Evolutionary conservation across 441 rosid genomes (phyloP).

Genomic region (Dalechampia spathulata): DNA sequence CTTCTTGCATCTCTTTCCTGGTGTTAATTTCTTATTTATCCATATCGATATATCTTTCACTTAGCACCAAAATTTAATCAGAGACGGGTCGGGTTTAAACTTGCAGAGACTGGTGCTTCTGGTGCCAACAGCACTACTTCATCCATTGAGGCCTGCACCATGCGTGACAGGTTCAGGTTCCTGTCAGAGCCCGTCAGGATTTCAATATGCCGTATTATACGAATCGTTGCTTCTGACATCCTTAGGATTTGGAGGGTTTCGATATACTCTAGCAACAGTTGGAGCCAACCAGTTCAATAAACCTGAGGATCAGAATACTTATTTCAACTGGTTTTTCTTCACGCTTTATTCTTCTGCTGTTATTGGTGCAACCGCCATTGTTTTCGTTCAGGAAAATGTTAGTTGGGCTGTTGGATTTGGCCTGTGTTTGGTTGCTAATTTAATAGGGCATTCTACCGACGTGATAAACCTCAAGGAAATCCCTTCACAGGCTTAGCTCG

Average conservation of each 20-base stretch:
- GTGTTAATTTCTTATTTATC: constrained; percentile 15
- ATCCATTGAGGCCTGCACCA: constrained; percentile 29
- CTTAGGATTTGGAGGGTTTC: constrained; percentile 31
- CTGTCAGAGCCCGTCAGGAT: constrained; percentile 31
- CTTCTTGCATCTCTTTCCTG: constrained; percentile 21
- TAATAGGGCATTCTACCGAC: constrained; percentile 29
- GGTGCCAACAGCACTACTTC: constrained; percentile 27
- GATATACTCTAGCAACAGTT: constrained; percentile 30
- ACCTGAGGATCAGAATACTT: constrained; percentile 26
- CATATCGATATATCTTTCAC: no score
- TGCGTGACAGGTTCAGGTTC: constrained; percentile 26
- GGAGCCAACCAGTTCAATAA: constrained; percentile 45
- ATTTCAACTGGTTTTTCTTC: constrained; percentile 49
- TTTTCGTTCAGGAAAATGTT: constrained; percentile 34
- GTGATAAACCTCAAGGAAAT: constrained; percentile 36
- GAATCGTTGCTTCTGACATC: constrained; percentile 26
- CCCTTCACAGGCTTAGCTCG: constrained; percentile 35
- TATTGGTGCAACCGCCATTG: constrained; percentile 22
- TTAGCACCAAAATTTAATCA: no score
- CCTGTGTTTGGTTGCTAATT: constrained; percentile 19
- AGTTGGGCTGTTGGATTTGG: constrained; percentile 47
- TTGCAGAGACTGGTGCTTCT: constrained; percentile 31
- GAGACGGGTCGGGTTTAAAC: no score
- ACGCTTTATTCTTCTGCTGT: constrained; percentile 4
- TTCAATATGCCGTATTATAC: constrained; percentile 34